A percentile compares a stretch with the other conserved stretches of the same genome.
Conservation (phyloP, 1,284 basidiomycete species). For the Marasmius oreades region DNA sequence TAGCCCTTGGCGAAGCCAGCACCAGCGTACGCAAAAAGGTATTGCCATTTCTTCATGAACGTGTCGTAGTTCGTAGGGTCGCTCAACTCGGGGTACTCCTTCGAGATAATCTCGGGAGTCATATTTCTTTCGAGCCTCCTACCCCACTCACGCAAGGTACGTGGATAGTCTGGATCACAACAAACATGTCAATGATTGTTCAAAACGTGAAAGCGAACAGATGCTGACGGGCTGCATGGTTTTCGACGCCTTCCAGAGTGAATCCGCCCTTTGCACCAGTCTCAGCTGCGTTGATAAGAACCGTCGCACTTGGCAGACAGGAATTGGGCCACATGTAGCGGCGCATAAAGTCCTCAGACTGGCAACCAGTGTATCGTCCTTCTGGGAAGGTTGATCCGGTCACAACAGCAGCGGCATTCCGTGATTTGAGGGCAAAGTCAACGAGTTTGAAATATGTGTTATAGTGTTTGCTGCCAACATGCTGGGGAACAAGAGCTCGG, state of each 20-base stretch:
- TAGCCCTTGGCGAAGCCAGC: constrained; percentile 74
- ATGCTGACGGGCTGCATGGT: constrained; percentile 74
- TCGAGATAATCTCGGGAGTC: constrained; percentile 49
- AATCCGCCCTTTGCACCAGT: constrained; percentile 67
- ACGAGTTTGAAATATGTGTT: constrained; percentile 78
- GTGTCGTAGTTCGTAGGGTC: constrained; percentile 52
- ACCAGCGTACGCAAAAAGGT: constrained; percentile 73
- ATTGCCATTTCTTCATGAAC: constrained; percentile 76
- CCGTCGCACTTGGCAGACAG: constrained; percentile 79
- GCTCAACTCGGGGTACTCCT: constrained; percentile 53
- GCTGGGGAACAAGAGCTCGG: constrained; percentile 29
- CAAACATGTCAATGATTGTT: constrained; percentile 1
- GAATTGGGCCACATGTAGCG: constrained; percentile 94
- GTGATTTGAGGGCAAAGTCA: constrained; percentile 75
- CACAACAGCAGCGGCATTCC: constrained; percentile 68
- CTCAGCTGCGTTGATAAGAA: constrained; percentile 64
- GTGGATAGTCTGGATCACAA: constrained; percentile 65
- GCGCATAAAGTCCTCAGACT: constrained; percentile 88
- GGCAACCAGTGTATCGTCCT: constrained; percentile 62
- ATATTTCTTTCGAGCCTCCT: constrained; percentile 66
- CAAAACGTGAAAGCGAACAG: constrained; percentile 5
- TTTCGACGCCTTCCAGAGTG: constrained; percentile 83
- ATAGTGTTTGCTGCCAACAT: constrained; percentile 70
- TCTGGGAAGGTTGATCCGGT: constrained; percentile 87
- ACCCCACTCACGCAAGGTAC: constrained; percentile 88